Percentiles rank a stretch among this genome's conserved stretches.
phyloP scores from a whole-genome alignment of 164 flowering plant genomes.

The Sedum album region DNA sequence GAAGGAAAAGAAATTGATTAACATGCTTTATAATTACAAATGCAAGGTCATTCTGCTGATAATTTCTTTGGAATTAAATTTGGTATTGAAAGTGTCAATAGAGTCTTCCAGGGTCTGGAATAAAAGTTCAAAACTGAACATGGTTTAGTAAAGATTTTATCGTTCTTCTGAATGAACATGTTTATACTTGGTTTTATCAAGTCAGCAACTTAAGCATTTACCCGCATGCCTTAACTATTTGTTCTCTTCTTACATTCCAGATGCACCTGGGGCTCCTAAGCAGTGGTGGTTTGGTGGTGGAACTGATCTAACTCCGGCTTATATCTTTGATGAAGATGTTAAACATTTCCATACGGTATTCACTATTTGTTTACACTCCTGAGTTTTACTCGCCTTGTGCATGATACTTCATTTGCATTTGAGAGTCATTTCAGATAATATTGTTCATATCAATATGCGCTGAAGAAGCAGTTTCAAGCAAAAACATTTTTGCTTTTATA shows the following conservation, averaged over 20 bases:
- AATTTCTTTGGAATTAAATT: not conserved
- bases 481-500: not conserved
- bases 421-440: not conserved
- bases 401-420: not conserved
- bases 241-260: constrained; percentile 28
- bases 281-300: constrained; percentile 99
- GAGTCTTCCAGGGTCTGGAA: not conserved
- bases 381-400: not conserved
- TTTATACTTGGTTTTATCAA: not conserved
- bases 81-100: not conserved
- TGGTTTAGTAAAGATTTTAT: not conserved
- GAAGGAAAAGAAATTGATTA: not conserved
- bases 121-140: not conserved
- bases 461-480: not conserved
- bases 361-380: not conserved
- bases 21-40: not conserved
- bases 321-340: constrained; percentile 93
- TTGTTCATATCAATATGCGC: not conserved
- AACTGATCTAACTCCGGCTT: constrained; percentile 92
- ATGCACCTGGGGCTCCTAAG: constrained; percentile 90
- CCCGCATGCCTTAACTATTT: not conserved
- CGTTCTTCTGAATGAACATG: not conserved
- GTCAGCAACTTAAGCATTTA: not conserved
- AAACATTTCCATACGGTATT: constrained; percentile 85
- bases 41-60: not conserved